phyloP scores from a whole-genome alignment of 1,284 basidiomycete genomes.

The Papiliotrema nemorosa region DNA sequence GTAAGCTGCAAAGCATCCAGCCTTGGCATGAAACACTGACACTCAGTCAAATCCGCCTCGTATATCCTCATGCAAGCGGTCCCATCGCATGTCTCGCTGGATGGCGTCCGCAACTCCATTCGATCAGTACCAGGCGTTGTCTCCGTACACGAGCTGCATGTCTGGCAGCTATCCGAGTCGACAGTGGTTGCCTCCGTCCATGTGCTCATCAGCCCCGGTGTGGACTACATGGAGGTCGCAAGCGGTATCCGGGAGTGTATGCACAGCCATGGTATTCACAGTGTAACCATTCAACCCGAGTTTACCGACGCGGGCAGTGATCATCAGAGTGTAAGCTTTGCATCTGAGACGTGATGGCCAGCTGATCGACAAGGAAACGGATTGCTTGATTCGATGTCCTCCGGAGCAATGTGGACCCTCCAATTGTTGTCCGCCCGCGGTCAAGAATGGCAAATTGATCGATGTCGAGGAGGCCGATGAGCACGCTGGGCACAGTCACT shows the following conservation, averaged over 20 bases:
- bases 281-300: conserved; percentile 70
- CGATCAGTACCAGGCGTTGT: conserved; percentile 78
- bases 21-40: neutral
- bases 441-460: conserved; percentile 22
- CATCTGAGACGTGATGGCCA: conserved; percentile 5
- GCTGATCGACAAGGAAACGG: conserved; percentile 20
- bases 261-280: conserved; percentile 90
- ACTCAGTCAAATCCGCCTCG: conserved; percentile 79
- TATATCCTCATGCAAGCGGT: conserved; percentile 98
- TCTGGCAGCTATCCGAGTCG: conserved; percentile 88
- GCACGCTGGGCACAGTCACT: conserved; percentile 9
- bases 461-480: conserved; percentile 33
- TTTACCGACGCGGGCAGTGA: conserved; percentile 20
- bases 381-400: conserved; percentile 50
- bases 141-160: conserved; percentile 90
- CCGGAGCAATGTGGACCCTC: conserved; percentile 47
- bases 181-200: conserved; percentile 96
- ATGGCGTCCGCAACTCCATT: conserved; percentile 77
- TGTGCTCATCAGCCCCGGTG: conserved; percentile 70
- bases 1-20: conserved; percentile 52
- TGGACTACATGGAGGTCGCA: conserved; percentile 89
- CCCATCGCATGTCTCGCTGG: conserved; percentile 81
- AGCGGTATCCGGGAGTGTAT: conserved; percentile 75
- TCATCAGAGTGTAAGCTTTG: conserved; percentile 11
- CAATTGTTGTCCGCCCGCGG: conserved; percentile 48